These are phyloP conservation scores for Talaromyces sp. DNA, from an alignment of 2,329 filamentous ascomycete species.

Conservation along the genomic window DNA sequence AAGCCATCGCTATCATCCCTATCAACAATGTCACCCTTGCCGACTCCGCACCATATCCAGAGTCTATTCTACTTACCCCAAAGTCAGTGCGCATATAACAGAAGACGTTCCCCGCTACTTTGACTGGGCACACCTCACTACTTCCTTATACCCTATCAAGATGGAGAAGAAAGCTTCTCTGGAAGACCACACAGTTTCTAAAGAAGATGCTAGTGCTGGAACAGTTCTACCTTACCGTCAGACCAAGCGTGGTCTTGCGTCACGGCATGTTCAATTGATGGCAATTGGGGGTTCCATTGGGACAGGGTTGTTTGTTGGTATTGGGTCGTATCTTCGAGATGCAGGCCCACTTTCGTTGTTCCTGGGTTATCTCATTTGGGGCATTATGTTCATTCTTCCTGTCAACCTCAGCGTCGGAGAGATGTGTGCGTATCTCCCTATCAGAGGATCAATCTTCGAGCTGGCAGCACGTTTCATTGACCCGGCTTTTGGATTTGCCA, in stretches of 20 bases:
- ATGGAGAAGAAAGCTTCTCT: conserved; percentile 27
- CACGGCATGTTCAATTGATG: conserved; percentile 46
- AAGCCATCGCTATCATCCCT: background rate
- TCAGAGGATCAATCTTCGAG: conserved; percentile 52
- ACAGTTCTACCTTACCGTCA: conserved; percentile 17
- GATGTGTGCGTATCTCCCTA: conserved; percentile 37
- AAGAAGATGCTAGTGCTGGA: conserved; percentile 17
- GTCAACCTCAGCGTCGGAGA: conserved; percentile 35
- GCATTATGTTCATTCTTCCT: conserved; percentile 36
- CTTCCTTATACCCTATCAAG: background rate
- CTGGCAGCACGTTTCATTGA: conserved; percentile 54
- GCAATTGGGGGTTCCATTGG: conserved; percentile 45
- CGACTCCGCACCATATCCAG: conserved; percentile 10
- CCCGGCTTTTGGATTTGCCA: conserved; percentile 47
- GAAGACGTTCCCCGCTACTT: conserved; percentile 9
- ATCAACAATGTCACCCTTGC: conserved; percentile 7
- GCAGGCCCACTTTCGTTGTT: conserved; percentile 39
- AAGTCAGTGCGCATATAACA: conserved; percentile 18
- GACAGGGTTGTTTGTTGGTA: conserved; percentile 39
- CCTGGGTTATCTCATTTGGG: conserved; percentile 40
- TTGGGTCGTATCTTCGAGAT: conserved; percentile 36
- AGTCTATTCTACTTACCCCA: conserved; percentile 6
- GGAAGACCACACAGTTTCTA: conserved; percentile 13
- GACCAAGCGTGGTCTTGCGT: conserved; percentile 40
- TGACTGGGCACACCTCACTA: background rate